These are phyloP conservation scores for Pisolithus orientalis DNA, from an alignment of 768 basidiomycete genomes.

Conservation along the genomic window DNA sequence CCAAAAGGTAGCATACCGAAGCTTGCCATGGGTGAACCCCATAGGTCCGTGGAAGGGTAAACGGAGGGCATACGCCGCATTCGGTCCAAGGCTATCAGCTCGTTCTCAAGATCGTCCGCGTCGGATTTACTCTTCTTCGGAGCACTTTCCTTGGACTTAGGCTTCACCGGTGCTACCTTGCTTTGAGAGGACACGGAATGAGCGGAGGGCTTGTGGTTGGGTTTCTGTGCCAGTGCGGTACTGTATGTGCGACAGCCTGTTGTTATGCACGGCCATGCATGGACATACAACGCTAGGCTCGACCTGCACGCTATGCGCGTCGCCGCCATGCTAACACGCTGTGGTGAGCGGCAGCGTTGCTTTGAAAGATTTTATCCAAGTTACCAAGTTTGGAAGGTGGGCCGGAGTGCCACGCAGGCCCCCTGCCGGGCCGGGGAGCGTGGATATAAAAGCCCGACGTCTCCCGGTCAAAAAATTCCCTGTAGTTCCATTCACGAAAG, in stretches of 20 bases:
- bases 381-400: background rate
- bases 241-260: slow-evolving; percentile 12
- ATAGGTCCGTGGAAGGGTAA: slow-evolving; percentile 44
- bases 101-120: slow-evolving; percentile 29
- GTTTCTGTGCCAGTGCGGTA: slow-evolving; percentile 9
- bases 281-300: slow-evolving; percentile 20
- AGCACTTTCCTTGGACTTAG: slow-evolving; percentile 11
- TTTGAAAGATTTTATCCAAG: background rate
- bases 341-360: background rate
- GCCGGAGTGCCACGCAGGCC: background rate
- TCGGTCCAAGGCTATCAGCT: slow-evolving; percentile 32
- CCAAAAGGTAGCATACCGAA: slow-evolving; percentile 12
- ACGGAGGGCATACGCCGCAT: slow-evolving; percentile 27
- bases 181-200: background rate
- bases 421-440: background rate
- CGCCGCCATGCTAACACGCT: slow-evolving; percentile 7
- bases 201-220: slow-evolving; percentile 1
- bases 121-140: slow-evolving; percentile 13
- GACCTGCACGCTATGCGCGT: slow-evolving; percentile 6
- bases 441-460: slow-evolving; percentile 16
- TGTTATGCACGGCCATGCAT: slow-evolving; percentile 15
- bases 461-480: slow-evolving; percentile 11
- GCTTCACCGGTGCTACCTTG: slow-evolving; percentile 6
- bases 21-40: slow-evolving; percentile 23
- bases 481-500: background rate